Percentiles rank a stretch among this genome's conserved stretches.
These are phyloP conservation scores for Pseudocercospora eumusae DNA, from an alignment of 2,329 filamentous ascomycete species.

Conservation along the genomic window DNA sequence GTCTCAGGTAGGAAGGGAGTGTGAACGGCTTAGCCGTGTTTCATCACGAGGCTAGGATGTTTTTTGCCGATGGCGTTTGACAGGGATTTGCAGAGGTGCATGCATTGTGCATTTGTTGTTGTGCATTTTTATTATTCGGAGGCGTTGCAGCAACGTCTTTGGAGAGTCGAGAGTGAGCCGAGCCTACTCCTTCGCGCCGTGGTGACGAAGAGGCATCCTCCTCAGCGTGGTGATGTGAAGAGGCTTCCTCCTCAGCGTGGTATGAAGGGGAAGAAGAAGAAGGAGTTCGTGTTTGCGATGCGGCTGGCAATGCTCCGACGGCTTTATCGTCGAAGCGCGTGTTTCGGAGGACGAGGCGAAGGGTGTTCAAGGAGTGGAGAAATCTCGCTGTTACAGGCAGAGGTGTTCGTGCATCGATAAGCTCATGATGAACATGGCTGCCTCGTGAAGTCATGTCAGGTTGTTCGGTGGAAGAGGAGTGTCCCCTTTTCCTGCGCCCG, in stretches of 20 bases:
- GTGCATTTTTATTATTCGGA: too few species aligned
- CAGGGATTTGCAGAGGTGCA: neutral
- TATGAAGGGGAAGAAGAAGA: too few species aligned
- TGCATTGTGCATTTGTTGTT: neutral
- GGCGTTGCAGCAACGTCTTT: neutral
- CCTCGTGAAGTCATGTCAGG: neutral
- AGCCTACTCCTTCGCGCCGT: neutral
- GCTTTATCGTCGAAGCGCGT: neutral
- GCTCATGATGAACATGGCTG: neutral
- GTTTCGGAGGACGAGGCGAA: neutral
- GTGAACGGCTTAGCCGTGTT: conserved; percentile 4
- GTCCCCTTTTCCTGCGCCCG: too few species aligned
- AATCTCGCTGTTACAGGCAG: neutral
- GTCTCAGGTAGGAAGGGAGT: neutral
- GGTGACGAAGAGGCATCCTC: neutral
- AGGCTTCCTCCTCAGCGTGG: too few species aligned
- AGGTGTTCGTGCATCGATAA: neutral
- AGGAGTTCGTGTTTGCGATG: neutral
- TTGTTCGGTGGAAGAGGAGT: too few species aligned
- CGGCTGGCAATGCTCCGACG: neutral
- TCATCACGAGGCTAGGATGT: conserved; percentile 1
- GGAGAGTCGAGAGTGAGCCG: neutral
- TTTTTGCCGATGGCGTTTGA: neutral
- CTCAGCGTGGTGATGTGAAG: too few species aligned
- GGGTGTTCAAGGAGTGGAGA: neutral